Evolutionary conservation across 148 eudicot species (phyloP), one percentile per base, ranked within the genome.

Genomic region (Silene conica): DNA sequence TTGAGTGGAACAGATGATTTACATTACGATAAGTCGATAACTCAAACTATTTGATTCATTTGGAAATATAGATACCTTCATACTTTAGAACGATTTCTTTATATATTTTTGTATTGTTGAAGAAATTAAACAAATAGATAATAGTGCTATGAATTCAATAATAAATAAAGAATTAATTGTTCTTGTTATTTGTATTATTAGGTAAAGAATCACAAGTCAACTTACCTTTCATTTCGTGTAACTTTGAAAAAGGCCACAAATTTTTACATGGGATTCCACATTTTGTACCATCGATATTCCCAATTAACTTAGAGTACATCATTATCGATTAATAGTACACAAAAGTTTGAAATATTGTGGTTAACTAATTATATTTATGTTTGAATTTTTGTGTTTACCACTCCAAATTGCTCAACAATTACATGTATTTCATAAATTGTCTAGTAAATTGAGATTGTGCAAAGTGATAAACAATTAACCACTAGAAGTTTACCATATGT

Each of bases 201-300:
- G 41, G 54, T 65, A 16, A 16, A 12, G 22, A 61, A 55, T 75
- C 73, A 83, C 31, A 75, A 84, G 86, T 84, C 83, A 83, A 83
- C 83, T 80, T 72, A 65, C 76, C 77, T 78, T 73, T 69, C 76
- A 83, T 64, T 74, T 76, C 72, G 81, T 71, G 74, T 50, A 77
- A 80, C 81, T 67, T 77, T 75, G 81, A 80, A 72, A 81, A 78
- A 58, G 50, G 59, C 70, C 75, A 69, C 75, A 25, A 11, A 59
- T 71, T 11, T 52, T 26, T 71, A 69, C 85, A 76, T 83, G 83
- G 88, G 83, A 83, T 82, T 83, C 87, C 87, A 74, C 81, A 79
- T 11, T 77, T 81, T 64, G 73, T 76, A 28, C 82, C 79, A 83
- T 72, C 81, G 83, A 82, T 79, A 76, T 74, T 74, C 67, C 69